Evolutionary conservation across 495 filamentous ascomycete species (phyloP).

Genomic region (Xylaria nigripes): DNA sequence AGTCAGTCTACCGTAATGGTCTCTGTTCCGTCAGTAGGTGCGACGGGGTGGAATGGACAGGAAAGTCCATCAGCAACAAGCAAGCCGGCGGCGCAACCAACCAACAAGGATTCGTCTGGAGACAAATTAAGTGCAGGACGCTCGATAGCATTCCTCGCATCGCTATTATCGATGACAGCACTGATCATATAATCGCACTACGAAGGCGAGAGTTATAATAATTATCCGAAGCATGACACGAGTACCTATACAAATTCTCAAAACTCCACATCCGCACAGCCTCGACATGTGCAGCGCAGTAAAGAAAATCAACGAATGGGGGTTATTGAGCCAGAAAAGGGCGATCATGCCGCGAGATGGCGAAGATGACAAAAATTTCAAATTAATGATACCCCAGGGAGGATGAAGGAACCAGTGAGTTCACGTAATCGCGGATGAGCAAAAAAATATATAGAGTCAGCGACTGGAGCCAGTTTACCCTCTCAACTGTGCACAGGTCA

Average conservation of each 20-base stretch:
- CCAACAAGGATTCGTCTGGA: neutral
- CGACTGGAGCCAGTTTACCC: neutral
- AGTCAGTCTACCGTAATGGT: neutral
- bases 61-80: neutral
- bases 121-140: neutral
- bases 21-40: neutral
- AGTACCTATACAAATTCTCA: neutral
- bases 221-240: neutral
- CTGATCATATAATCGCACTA: neutral
- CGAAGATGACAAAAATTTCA: neutral
- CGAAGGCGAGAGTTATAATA: neutral
- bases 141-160: neutral
- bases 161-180: neutral
- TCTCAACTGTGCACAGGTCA: neutral
- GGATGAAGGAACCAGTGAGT: neutral
- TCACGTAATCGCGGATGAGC: neutral
- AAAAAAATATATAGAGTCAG: constrained; percentile 2
- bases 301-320: neutral
- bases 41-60: constrained; percentile 2
- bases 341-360: neutral
- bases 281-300: neutral
- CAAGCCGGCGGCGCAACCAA: neutral
- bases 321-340: neutral
- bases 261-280: neutral
- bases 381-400: constrained; percentile 9